Conservation (phyloP, 148 eudicot genomes). For the Heliosperma pusillum region DNA sequence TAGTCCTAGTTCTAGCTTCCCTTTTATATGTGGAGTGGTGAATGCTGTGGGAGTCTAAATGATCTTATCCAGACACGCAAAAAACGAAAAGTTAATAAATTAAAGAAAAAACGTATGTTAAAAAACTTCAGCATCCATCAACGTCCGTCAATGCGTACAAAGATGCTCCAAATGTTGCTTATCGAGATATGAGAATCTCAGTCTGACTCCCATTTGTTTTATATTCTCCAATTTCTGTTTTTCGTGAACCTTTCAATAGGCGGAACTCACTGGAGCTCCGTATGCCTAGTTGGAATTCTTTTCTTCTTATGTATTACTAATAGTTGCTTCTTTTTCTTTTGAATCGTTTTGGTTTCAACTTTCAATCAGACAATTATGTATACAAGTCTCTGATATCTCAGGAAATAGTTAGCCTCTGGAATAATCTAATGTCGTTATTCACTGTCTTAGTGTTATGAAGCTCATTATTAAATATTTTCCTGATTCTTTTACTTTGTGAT, state of each 20-base stretch:
- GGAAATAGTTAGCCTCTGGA: background rate
- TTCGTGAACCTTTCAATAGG: background rate
- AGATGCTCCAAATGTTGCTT: background rate
- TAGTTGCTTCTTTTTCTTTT: background rate
- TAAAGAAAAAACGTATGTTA: background rate
- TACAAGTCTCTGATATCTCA: background rate
- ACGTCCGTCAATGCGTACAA: background rate
- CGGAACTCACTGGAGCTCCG: background rate
- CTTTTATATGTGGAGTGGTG: background rate
- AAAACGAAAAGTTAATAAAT: background rate
- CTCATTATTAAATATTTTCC: background rate
- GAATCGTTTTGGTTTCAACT: background rate
- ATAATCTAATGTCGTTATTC: background rate
- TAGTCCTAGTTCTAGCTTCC: constrained; percentile 1
- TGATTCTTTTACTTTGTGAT: constrained; percentile 18
- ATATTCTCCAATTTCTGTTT: background rate
- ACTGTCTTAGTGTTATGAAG: background rate
- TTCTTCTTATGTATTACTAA: background rate
- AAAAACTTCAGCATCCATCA: background rate
- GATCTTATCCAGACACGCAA: background rate
- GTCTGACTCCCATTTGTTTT: background rate
- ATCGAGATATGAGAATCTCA: background rate
- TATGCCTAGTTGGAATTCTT: background rate
- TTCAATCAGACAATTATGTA: background rate
- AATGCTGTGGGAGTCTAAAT: background rate